A percentile compares a stretch with the other conserved stretches of the same genome.
Conservation (phyloP, 306 rosid genomes). For the Sindora glabra region DNA sequence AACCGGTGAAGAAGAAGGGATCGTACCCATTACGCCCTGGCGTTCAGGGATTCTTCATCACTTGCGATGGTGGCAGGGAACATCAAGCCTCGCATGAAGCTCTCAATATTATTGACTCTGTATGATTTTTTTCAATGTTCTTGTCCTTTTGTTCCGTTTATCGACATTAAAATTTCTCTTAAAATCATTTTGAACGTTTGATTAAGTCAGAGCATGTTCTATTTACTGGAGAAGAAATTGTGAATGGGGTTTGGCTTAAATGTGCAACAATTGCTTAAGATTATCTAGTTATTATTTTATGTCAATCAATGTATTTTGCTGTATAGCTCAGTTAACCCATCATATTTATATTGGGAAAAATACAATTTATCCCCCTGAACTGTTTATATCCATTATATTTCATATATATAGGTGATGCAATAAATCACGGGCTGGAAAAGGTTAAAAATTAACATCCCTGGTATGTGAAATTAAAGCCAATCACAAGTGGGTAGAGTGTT, state of each 20-base stretch:
- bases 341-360: no score
- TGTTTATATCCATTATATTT: not conserved
- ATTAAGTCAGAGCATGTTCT: no score
- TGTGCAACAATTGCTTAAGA: no score
- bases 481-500: not conserved
- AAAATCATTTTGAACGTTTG: no score
- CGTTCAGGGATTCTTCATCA: conserved; percentile 85
- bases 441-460: not conserved
- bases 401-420: not conserved
- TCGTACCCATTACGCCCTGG: conserved; percentile 80
- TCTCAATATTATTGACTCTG: conserved; percentile 78
- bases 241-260: no score
- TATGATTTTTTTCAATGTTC: no score
- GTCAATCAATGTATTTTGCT: no score
- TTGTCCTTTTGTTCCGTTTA: not conserved
- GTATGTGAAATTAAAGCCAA: not conserved
- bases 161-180: not conserved
- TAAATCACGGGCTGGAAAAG: not conserved
- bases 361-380: no score
- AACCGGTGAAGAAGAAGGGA: conserved; percentile 80
- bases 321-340: no score
- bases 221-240: no score
- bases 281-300: no score
- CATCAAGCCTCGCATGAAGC: conserved; percentile 89
- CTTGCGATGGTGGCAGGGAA: conserved; percentile 95